Conservation (phyloP, 345 rosid species). For the Lepidium didymum region DNA sequence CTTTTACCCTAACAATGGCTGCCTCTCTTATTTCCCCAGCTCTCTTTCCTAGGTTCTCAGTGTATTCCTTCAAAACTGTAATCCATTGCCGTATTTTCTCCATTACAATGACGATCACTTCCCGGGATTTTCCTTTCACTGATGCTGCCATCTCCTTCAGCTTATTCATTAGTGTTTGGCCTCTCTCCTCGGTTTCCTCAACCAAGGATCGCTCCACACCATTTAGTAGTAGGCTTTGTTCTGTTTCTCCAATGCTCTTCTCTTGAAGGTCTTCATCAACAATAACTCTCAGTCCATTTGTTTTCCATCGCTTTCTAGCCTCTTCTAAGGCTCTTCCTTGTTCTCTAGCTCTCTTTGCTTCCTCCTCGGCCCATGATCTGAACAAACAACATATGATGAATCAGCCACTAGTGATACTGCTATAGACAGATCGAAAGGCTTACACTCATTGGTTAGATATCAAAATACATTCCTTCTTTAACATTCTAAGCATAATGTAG, state of each 20-base stretch:
- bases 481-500: background rate
- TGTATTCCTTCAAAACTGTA: constrained; percentile 41
- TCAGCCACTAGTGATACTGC: background rate
- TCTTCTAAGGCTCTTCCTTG: constrained; percentile 80
- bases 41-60: constrained; percentile 20
- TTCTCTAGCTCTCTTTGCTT: constrained; percentile 81
- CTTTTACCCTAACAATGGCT: constrained; percentile 24
- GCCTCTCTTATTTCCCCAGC: constrained; percentile 34
- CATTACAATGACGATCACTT: constrained; percentile 41
- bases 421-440: background rate
- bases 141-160: constrained; percentile 49
- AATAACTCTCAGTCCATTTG: constrained; percentile 70
- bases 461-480: background rate
- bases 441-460: background rate
- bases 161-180: constrained; percentile 50
- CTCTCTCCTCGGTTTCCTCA: constrained; percentile 58
- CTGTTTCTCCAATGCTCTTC: constrained; percentile 36
- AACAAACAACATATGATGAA: constrained; percentile 8
- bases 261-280: constrained; percentile 77
- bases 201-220: constrained; percentile 40
- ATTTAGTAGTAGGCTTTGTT: constrained; percentile 39
- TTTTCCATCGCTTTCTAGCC: constrained; percentile 86
- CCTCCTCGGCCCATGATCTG: constrained; percentile 98
- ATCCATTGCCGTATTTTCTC: constrained; percentile 41
- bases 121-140: constrained; percentile 50